Evolutionary conservation across 352 stramenopile genomes (phyloP), one percentile per base, ranked within the genome.

Genomic region (Phytophthora pini): DNA sequence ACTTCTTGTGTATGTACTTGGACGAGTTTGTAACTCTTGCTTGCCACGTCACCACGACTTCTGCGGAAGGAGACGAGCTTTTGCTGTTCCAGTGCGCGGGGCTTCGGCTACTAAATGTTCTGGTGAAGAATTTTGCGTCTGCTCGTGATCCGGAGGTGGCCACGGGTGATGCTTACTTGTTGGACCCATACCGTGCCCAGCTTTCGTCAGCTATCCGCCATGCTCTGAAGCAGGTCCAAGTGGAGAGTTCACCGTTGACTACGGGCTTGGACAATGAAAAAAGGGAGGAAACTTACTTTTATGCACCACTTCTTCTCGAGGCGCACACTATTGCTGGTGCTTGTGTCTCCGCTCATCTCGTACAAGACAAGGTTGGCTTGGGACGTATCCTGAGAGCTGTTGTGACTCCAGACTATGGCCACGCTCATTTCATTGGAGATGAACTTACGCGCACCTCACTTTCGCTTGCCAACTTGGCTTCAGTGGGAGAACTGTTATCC

Each of bases 1-100:
- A 96, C 56, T 96, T 91, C 59, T 49, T 96, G 13, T 90, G 84
- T 50, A 90, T 96, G 84, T 96, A 95, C 65, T 32, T 96, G 58
- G 88, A 96, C 45, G 88, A 96, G 76, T 91, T 96, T 55, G 79
- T 96, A 15, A 94, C 88, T 0, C 73, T 96, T 22, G 77, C 86
- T 4, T 96, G 88, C 44, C 85, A 96, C 32, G 82, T 88, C 9
- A 74, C 85, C 10, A 93, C 85, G 0, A 76, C 84, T 8, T 94
- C 85, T 4, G 74, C 75, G 8, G 84, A 93, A 60, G 77, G 80
- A 6, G 77, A 85, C 24, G 88, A 96, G 58, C 66, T 95, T 1
- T 76, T 89, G 31, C 88, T 90, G 56, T 91, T 95, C 46, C 88
- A 96, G 50, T 88, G 77, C 41, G 68, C 77, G 36, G 88, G 88